Conservation (phyloP, 2,329 filamentous ascomycete genomes). For the Arthrobotrys entomopaga region DNA sequence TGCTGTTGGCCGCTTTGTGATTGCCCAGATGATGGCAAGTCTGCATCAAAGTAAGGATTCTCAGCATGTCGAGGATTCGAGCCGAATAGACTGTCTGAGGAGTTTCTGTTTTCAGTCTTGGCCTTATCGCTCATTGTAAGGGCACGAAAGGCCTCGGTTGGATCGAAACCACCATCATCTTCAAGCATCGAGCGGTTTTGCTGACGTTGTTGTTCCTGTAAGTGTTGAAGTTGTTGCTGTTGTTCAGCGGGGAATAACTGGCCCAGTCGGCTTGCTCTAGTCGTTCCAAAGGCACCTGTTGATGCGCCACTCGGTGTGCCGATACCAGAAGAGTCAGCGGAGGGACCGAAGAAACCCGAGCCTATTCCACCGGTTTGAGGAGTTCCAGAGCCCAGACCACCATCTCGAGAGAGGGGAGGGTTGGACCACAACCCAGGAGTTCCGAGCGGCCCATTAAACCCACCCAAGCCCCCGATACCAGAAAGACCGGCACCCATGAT, state of each 20-base stretch:
- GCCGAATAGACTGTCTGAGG: constrained; percentile 58
- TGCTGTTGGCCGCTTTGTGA: constrained; percentile 40
- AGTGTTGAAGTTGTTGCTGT: constrained; percentile 70
- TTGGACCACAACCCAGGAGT: constrained; percentile 73
- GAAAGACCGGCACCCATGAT: constrained; percentile 71
- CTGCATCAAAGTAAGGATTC: constrained; percentile 56
- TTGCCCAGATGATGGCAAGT: constrained; percentile 33
- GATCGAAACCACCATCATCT: constrained; percentile 71
- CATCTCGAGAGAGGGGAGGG: constrained; percentile 68
- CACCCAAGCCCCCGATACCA: constrained; percentile 66
- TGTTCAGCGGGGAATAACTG: constrained; percentile 87
- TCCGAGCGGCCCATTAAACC: constrained; percentile 70
- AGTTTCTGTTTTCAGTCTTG: constrained; percentile 64
- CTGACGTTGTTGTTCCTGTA: constrained; percentile 57
- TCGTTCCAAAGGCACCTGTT: constrained; percentile 70
- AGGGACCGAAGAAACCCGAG: constrained; percentile 60
- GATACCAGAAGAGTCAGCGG: constrained; percentile 72
- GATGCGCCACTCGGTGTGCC: constrained; percentile 68
- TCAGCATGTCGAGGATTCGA: constrained; percentile 52
- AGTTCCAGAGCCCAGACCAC: constrained; percentile 77
- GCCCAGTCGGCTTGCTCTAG: constrained; percentile 82
- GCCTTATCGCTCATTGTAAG: constrained; percentile 74
- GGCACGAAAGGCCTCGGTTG: constrained; percentile 70
- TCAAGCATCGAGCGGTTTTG: constrained; percentile 62
- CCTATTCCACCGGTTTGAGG: constrained; percentile 68